A percentile compares a stretch with the other conserved stretches of the same genome.
Evolutionary conservation across 495 filamentous ascomycete species (phyloP).

Genomic region (Neurospora sp.): DNA sequence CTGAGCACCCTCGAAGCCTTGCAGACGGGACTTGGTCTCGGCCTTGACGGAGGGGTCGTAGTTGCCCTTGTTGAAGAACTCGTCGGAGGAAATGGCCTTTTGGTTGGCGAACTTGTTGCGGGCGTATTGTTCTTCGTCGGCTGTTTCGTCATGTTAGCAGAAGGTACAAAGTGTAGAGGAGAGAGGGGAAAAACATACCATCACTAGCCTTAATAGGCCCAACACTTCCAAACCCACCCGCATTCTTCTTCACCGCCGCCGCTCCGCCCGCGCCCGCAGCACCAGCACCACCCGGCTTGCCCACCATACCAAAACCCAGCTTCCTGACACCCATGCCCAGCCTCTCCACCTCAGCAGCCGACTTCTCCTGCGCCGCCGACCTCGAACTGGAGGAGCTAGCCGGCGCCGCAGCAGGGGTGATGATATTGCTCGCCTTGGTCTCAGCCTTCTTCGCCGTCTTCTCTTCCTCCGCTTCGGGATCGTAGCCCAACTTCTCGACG

Average conservation of each 20-base stretch:
- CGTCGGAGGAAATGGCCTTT: slow-evolving; percentile 95
- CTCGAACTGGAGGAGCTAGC: slow-evolving; percentile 55
- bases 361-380: slow-evolving; percentile 48
- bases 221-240: slow-evolving; percentile 79
- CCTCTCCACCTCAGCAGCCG: slow-evolving; percentile 66
- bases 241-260: slow-evolving; percentile 56
- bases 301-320: slow-evolving; percentile 86
- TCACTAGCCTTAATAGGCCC: slow-evolving; percentile 60
- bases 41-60: slow-evolving; percentile 72
- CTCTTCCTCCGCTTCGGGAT: slow-evolving; percentile 77
- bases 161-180: too few species aligned
- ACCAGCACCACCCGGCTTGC: slow-evolving; percentile 40
- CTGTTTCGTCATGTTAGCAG: slow-evolving; percentile 29
- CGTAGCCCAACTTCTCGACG: slow-evolving; percentile 96
- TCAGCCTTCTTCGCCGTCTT: slow-evolving; percentile 29
- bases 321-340: slow-evolving; percentile 83
- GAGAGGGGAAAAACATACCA: slow-evolving; percentile 40
- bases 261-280: slow-evolving; percentile 40
- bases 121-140: slow-evolving; percentile 64
- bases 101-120: slow-evolving; percentile 74
- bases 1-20: slow-evolving; percentile 86
- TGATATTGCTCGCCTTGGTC: slow-evolving; percentile 41
- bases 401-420: slow-evolving; percentile 53
- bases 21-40: slow-evolving; percentile 77
- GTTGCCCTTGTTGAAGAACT: slow-evolving; percentile 86